Base-by-base conservation (phyloP, 805 yeast species). In the Saccharomycopsis malanga region DNA sequence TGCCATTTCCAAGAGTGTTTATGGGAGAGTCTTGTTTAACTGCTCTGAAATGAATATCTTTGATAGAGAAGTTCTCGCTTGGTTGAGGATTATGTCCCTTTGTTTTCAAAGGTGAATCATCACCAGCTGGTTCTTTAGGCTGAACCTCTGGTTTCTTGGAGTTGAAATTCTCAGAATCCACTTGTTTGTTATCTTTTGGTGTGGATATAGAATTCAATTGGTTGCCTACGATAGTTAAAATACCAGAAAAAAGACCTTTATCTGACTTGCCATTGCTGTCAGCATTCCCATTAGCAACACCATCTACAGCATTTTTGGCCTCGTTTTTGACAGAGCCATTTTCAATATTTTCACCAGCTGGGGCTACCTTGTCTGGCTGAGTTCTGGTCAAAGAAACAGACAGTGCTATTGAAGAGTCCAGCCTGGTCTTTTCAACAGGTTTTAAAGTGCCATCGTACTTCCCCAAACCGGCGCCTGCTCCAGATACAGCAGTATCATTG, bases 161-260 rank as follows among this genome's bases (percentile, higher is more conserved):
- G 21, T 7, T 25, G 15, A 18, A 39, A 2, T 17, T 18, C 9
- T 18, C 20, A 18, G 10, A 1, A 7, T 39, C 39, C 14, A 5
- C 14, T 2, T 34, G 22, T 10, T 29, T 14, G n/a, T 17, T 6
- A 10, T 43, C 46, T 10, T 21, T 35, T 9, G 50, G 18, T 10
- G 47, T 29, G 12, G 49, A 29, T 6, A 50, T 44, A 7, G 50
- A 36, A 5, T 46, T 15, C 9, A 51, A 18, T 40, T 47, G 54
- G 34, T 48, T 51, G 12, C 53, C 54, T 14, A 51, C 53, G 3
- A 47, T 42, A 14, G 40, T 24, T 6, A 50, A 34, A 37, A 50
- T 37, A 3, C 54, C 50, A 4, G 50, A 46, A 15, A 50, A 30
- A n/a, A 51, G 15, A 5, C 54, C 54, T 24, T 39, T 41, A 10